Percentiles rank a stretch among this genome's conserved stretches.
These are phyloP conservation scores for Nakaseomyces bracarensis DNA, from an alignment of 1,139 yeast genomes.

Conservation along the genomic window DNA sequence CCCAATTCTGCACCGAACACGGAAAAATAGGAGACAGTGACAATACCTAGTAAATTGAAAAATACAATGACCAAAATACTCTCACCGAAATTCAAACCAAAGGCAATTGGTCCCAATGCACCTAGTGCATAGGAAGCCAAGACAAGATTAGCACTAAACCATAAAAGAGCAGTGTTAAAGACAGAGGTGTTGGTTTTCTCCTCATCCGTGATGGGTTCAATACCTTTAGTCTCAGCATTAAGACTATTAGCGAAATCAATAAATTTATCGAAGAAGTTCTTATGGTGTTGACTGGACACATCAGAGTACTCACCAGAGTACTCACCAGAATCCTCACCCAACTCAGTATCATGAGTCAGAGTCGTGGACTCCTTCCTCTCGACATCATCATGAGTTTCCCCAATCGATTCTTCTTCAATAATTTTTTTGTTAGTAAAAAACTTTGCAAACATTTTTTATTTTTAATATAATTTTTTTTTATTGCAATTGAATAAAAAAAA, in stretches of 20 bases:
- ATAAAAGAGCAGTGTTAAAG: conserved; percentile 73
- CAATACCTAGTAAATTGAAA: conserved; percentile 63
- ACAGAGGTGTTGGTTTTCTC: conserved; percentile 46
- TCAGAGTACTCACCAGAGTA: not conserved
- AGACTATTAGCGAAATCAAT: conserved; percentile 4
- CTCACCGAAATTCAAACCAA: conserved; percentile 56
- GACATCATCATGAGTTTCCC: not conserved
- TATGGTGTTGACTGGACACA: conserved; percentile 14
- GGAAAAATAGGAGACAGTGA: conserved; percentile 81
- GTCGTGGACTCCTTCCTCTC: conserved; percentile 2
- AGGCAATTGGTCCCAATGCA: conserved; percentile 55
- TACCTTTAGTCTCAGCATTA: conserved; percentile 42
- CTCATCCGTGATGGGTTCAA: conserved; percentile 41
- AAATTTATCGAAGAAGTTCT: not conserved
- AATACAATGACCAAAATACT: conserved; percentile 55
- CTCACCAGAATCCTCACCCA: not conserved
- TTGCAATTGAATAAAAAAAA: not conserved
- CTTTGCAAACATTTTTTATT: not conserved
- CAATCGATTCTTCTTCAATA: not conserved
- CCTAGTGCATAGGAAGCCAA: conserved; percentile 81
- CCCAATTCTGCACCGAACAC: conserved; percentile 81
- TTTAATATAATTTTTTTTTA: not conserved
- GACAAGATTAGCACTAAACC: conserved; percentile 88
- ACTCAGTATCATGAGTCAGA: not conserved
- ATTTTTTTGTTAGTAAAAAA: not conserved